Conservation (phyloP, 164 flowering plant species). For the Annona cherimola region DNA sequence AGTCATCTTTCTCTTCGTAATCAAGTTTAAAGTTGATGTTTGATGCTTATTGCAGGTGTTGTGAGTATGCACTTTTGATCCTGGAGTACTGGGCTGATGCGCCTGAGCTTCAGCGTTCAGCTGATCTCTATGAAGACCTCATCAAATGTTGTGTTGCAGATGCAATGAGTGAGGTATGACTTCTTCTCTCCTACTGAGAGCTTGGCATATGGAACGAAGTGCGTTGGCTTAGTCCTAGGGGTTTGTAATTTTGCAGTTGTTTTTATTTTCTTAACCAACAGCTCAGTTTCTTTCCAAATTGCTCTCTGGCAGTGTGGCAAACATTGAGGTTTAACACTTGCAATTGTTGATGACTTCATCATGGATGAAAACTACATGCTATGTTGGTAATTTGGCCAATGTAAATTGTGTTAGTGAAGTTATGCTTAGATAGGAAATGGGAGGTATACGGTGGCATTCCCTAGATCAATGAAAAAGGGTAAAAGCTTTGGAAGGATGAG, state of each 20-base stretch:
- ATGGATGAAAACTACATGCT: background rate
- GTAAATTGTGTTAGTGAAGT: background rate
- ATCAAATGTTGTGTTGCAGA: constrained; percentile 89
- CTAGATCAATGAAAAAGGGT: too few relatives aligned
- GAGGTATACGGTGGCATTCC: too few relatives aligned
- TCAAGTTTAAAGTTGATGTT: background rate
- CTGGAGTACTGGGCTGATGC: constrained; percentile 99
- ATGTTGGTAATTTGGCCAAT: background rate
- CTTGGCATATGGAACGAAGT: background rate
- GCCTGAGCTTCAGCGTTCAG: constrained; percentile 94
- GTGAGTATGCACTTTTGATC: constrained; percentile 87
- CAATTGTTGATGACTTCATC: background rate
- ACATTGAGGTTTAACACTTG: background rate
- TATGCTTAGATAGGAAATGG: background rate
- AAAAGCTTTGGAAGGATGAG: too few relatives aligned
- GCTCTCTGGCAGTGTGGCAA: background rate
- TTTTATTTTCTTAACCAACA: background rate
- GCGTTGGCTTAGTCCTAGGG: background rate
- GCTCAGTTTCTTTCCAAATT: background rate
- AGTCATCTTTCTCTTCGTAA: too few relatives aligned
- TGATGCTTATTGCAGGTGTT: constrained; percentile 55
- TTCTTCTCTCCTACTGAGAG: background rate
- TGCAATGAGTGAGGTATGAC: constrained; percentile 96
- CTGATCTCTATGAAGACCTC: constrained; percentile 93
- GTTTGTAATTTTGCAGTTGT: background rate